Evolutionary conservation across 805 yeast genomes (phyloP), one percentile per base, ranked within the genome.

Genomic region (Candida tammaniensis): DNA sequence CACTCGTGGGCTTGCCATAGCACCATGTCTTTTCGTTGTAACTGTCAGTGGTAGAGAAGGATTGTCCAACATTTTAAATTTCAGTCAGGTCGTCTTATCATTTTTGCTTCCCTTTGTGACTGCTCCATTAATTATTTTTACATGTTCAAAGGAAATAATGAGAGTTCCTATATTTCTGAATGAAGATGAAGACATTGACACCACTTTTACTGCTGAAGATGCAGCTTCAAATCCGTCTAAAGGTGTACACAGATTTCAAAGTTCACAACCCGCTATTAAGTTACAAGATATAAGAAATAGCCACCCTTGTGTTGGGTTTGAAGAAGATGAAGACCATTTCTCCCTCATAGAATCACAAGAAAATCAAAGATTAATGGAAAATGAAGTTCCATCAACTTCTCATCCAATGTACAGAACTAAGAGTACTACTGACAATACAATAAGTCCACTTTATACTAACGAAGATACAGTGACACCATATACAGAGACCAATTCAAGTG

Each of bases 81-180:
- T 80, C 4, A 77, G 86, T 29, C 97, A 88, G 58, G 97, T 88
- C 17, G 82, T 85, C 12, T 68, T 88, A 25, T 80, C 93, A 3
- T 56, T 89, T 44, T 75, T 89, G 34, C 67, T 88, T 38, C 97
- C 97, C 1, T 76, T 86, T 41, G 93, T 88, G 5, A 78, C 88
- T 25, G 95, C 95, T 0, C 97, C 97, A 15, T 67, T 88, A 50
- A 80, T 87, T 38, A 82, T 78, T 55, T 86, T 87, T 55, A 87
- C 96, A 0, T 77, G 86, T 42, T 74, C 74, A 33, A 78, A 77
- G 48, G 59, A 69, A 32, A 76, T 78, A 39, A 83, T 83, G 93
- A 65, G 74, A 24, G 82, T 78, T 10, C 70, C 72, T 2, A 40
- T 64, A 5, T 52, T 51, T 27, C 53, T 55, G 22, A 61, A 59